phyloP scores from a whole-genome alignment of 352 stramenopile species.

The Phytophthora pinifolia region DNA sequence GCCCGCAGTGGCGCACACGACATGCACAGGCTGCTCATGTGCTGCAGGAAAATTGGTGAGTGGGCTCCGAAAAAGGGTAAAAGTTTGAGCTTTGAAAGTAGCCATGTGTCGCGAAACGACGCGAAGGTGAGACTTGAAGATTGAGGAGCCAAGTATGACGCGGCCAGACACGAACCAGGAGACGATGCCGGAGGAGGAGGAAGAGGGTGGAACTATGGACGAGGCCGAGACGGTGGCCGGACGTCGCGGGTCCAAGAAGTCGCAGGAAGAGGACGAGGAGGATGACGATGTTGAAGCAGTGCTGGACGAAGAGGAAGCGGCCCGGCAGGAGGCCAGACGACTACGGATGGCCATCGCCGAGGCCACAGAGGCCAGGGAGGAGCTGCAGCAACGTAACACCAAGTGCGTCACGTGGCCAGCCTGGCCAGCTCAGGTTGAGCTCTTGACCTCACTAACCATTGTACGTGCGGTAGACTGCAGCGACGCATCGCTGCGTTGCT shows the following conservation, averaged over 20 bases:
- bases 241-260: constrained; percentile 3
- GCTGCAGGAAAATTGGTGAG: too few species aligned
- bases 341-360: constrained; percentile 58
- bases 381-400: constrained; percentile 75
- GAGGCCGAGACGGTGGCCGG: background rate
- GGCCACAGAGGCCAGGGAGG: constrained; percentile 51
- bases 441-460: background rate
- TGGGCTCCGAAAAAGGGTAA: too few species aligned
- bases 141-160: background rate
- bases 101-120: constrained; percentile 19
- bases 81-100: background rate
- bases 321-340: constrained; percentile 36
- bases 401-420: constrained; percentile 33
- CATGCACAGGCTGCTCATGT: constrained; percentile 30
- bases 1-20: constrained; percentile 33
- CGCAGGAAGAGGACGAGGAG: constrained; percentile 19
- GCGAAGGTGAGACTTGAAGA: background rate
- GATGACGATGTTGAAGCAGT: constrained; percentile 15
- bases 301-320: constrained; percentile 51
- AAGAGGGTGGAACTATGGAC: background rate
- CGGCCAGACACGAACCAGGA: constrained; percentile 2
- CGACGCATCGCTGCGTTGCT: constrained; percentile 69
- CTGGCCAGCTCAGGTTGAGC: background rate
- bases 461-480: constrained; percentile 47
- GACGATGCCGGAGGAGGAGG: constrained; percentile 7